Evolutionary conservation across 1,284 basidiomycete species (phyloP), one percentile per base, ranked within the genome.

Genomic region (Sphagnurus paluster): DNA sequence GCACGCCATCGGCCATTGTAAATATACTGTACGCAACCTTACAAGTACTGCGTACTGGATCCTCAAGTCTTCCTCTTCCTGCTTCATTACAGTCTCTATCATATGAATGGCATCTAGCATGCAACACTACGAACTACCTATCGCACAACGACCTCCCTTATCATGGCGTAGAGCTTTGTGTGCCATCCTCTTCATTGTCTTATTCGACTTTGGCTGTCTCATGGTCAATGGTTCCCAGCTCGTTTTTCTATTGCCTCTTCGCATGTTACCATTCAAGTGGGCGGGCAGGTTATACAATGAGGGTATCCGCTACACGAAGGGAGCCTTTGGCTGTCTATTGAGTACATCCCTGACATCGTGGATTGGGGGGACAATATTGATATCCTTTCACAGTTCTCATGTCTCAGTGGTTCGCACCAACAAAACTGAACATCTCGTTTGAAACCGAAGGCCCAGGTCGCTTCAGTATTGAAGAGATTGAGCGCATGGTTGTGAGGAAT

Each of bases 401-500:
- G 74, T 82, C 77, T 57, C 85, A 91, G 56, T 85, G 78, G 71
- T 95, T 93, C 56, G 88, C 87, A 0, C 92, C 91, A 0, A 90
- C 90, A 0, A 79, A 75, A 20, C 60, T 97, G 23, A 72, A 80
- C 14, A 64, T 97, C 44, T 90, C 92, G 1, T 87, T 89, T 50
- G 84, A 91, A 58, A 77, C 70, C 0, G 65, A 85, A 43, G 86
- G 83, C 7, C 69, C 70, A 48, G 85, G 86, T 24, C 72, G 71
- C 36, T 79, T 89, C 59, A 75, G 75, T 6, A 59, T 68, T 16
- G 74, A 81, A 48, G 79, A 88, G 33, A 68, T 88, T 20, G 74
- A 76, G 21, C 56, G 59, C 6, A 63, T 84, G 35, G 79, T 86
- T 5, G 68, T 82, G 33, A 77, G 76, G 51, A 75, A 85, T 54